Evolutionary conservation across 2,329 filamentous ascomycete species (phyloP), one percentile per base, ranked within the genome.

Genomic region (Colletotrichum destructivum): DNA sequence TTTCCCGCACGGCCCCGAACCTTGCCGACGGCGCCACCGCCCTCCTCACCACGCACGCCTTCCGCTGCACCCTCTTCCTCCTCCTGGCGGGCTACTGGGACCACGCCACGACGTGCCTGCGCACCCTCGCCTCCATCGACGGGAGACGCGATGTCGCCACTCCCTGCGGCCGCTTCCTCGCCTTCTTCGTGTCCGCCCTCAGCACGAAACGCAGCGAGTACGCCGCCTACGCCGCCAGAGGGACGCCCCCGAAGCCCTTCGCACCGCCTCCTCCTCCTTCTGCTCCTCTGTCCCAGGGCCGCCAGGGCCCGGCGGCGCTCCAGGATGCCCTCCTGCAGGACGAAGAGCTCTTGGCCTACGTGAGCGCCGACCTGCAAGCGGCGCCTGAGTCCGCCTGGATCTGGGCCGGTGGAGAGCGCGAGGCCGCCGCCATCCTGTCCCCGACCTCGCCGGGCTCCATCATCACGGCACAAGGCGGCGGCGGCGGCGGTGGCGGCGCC

Each of bases 271-370:
- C 68, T 13, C 74, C 75, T 0, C 74, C 76, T 4, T 35, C 31
- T 35, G 31, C 31, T 9, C 31, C 8, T 11, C 31, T 35, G 31
- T 35, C 31, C 31, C 79, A 75, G 52, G 71, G 61, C 21, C 76
- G 54, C 57, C 60, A 61, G 35, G 75, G 38, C 54, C 76, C 71
- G 60, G 78, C 71, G 55, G 75, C 62, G 64, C 75, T 76, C 64
- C 82, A 83, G 62, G 83, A 86, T 4, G 77, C 79, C 1, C 76
- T 88, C 21, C 60, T 85, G 56, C 85, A 87, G 3, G 95, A 99
- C 77, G 95, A 98, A 79, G 96, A 98, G 79, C 88, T 98, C 75
- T 84, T 98, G 38, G 94, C 92, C 0, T 98, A 98, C 77, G 90
- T 93, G 1, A 96, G 93, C 40, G 93, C 92, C 0, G 96, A 98